Percentiles rank a stretch among this genome's conserved stretches.
These are phyloP conservation scores for Kwoniella newhampshirensis DNA, from an alignment of 768 basidiomycete genomes.

Conservation along the genomic window DNA sequence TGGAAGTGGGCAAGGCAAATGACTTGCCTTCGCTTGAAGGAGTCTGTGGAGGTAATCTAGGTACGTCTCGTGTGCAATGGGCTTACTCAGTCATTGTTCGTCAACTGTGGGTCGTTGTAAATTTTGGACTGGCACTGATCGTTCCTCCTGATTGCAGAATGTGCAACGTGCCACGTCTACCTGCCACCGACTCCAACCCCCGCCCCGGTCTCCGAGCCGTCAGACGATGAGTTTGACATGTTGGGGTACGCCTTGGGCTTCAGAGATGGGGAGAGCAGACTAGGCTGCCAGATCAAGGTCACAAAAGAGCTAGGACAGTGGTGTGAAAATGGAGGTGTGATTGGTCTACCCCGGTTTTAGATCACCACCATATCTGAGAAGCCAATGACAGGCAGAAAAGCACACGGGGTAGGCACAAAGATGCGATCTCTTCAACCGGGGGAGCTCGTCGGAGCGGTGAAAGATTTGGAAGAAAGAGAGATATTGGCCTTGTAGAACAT, in stretches of 20 bases:
- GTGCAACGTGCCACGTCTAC: slow-evolving; percentile 52
- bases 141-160: slow-evolving; percentile 29
- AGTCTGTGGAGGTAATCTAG: slow-evolving; percentile 49
- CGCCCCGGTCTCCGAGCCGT: slow-evolving; percentile 26
- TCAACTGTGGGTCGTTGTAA: background rate
- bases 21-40: slow-evolving; percentile 47
- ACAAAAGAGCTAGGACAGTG: slow-evolving; percentile 41
- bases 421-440: no score
- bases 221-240: slow-evolving; percentile 50
- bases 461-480: background rate
- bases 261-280: slow-evolving; percentile 38
- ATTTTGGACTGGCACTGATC: slow-evolving; percentile 3
- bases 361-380: no score
- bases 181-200: slow-evolving; percentile 14
- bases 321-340: slow-evolving; percentile 32
- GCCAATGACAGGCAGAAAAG: no score
- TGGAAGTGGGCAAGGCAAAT: slow-evolving; percentile 41
- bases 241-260: slow-evolving; percentile 47
- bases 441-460: no score
- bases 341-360: slow-evolving; percentile 45
- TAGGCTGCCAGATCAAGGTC: slow-evolving; percentile 50
- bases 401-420: no score
- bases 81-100: no score
- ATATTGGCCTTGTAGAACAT: no score
- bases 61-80: slow-evolving; percentile 33